phyloP scores from a whole-genome alignment of 805 yeast genomes.

The Maudiozyma turicensis region DNA sequence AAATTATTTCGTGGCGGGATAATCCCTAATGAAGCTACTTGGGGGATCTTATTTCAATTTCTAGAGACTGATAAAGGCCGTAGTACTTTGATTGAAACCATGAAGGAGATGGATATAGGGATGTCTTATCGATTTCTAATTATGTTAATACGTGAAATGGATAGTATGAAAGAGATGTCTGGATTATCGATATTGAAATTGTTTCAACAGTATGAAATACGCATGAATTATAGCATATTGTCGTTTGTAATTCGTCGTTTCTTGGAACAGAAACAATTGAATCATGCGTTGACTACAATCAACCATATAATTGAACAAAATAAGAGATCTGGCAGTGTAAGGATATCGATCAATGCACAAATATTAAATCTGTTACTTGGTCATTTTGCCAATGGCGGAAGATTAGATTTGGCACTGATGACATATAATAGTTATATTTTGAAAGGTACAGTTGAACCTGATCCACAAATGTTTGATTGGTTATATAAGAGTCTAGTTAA shows the following conservation, averaged over 20 bases:
- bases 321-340: background rate
- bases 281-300: constrained; percentile 25
- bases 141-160: background rate
- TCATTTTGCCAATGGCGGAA: constrained; percentile 25
- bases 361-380: constrained; percentile 27
- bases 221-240: constrained; percentile 19
- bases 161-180: constrained; percentile 1
- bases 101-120: constrained; percentile 28
- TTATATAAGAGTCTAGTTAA: constrained; percentile 3
- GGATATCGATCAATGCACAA: constrained; percentile 4
- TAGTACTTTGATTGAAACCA: constrained; percentile 24
- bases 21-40: constrained; percentile 31
- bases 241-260: constrained; percentile 21
- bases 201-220: constrained; percentile 18
- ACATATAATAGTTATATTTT: constrained; percentile 26
- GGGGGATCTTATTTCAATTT: constrained; percentile 29
- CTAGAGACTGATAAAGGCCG: constrained; percentile 30
- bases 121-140: constrained; percentile 14
- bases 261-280: constrained; percentile 21
- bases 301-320: constrained; percentile 10
- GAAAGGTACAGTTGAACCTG: constrained; percentile 24
- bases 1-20: constrained; percentile 25
- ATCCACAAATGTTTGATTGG: constrained; percentile 25
- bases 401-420: constrained; percentile 30
- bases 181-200: constrained; percentile 17